Evolutionary conservation across 352 stramenopile species (phyloP).

Genomic region (Hyaloperonospora brassicae): DNA sequence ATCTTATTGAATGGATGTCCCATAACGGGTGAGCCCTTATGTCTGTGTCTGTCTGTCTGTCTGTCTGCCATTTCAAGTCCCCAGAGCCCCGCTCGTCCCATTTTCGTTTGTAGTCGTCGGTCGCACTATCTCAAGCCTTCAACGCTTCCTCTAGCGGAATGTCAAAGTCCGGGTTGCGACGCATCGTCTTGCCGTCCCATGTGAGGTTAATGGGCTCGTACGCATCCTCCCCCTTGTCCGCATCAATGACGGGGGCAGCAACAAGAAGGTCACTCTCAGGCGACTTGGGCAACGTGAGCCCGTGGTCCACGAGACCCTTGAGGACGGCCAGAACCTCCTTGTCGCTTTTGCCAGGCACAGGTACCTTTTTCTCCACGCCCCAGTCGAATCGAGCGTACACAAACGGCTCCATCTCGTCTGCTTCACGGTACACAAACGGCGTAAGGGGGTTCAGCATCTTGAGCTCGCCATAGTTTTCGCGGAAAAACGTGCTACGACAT

Average conservation of each 20-base stretch:
- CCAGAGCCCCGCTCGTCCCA: neutral
- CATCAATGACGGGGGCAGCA: constrained; percentile 67
- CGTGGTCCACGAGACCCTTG: constrained; percentile 69
- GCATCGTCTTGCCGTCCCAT: constrained; percentile 73
- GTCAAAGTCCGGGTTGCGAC: constrained; percentile 80
- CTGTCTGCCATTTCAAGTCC: constrained; percentile 3
- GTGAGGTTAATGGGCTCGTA: constrained; percentile 81
- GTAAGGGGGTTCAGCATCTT: constrained; percentile 85
- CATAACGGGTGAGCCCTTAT: constrained; percentile 13
- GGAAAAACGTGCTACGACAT: constrained; percentile 63
- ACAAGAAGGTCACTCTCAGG: constrained; percentile 78
- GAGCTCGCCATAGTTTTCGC: constrained; percentile 80
- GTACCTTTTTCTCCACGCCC: constrained; percentile 79
- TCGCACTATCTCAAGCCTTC: constrained; percentile 36
- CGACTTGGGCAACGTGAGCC: constrained; percentile 68
- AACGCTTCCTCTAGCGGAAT: constrained; percentile 62
- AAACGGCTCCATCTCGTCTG: constrained; percentile 84
- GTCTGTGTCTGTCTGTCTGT: too few relatives aligned
- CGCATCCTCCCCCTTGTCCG: constrained; percentile 49
- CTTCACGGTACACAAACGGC: constrained; percentile 80
- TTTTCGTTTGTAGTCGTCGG: neutral
- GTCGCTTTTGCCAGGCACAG: constrained; percentile 75
- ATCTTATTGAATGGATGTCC: constrained; percentile 22
- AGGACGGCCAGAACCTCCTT: constrained; percentile 72
- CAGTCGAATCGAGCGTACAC: constrained; percentile 83